Evolutionary conservation across 768 basidiomycete genomes (phyloP), one percentile per base, ranked within the genome.

Genomic region (Trametes cinnabarina): DNA sequence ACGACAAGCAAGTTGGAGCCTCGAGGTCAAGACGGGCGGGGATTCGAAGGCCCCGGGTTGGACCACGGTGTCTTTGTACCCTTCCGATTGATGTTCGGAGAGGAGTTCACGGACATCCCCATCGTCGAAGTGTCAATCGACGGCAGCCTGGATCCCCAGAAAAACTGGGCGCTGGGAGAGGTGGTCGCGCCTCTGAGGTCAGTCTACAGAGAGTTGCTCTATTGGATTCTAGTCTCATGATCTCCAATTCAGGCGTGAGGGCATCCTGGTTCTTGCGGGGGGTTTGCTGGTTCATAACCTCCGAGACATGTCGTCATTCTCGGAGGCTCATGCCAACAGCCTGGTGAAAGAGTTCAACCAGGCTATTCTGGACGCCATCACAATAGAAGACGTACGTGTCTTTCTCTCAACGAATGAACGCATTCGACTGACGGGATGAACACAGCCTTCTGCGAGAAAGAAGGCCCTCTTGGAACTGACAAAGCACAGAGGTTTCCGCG

Each of bases 41-140:
- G 87, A 0, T 85, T 82, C 65, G 46, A 64, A 44, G 86, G 85
- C 0, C 81, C 86, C 0, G 89, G 88, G 6, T 71, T 90, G 0
- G 88, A 90, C 66, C 88, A 90, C 64, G 90, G 90, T 22, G 88
- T 91, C 43, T 92, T 91, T 68, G 75, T 92, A 12, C 90, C 90
- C 2, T 90, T 92, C 76, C 76, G 78, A 43, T 68, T 86, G 58
- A 92, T 92, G 90, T 91, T 92, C 65, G 86, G 87, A 7, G 80
- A 85, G 46, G 78, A 79, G 46, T 80, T 85, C 55, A 77, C 67
- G 23, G 76, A 79, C 5, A 72, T 92, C 17, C 90, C 90, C 2
- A 79, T 92, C 64, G 81, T 91, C 19, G 79, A 91, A 72, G 85
- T 82, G 2, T 85, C 83, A 34, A 85, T 91, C 51, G 84, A 89